phyloP scores from a whole-genome alignment of 768 basidiomycete species.

The Russula abietina region DNA sequence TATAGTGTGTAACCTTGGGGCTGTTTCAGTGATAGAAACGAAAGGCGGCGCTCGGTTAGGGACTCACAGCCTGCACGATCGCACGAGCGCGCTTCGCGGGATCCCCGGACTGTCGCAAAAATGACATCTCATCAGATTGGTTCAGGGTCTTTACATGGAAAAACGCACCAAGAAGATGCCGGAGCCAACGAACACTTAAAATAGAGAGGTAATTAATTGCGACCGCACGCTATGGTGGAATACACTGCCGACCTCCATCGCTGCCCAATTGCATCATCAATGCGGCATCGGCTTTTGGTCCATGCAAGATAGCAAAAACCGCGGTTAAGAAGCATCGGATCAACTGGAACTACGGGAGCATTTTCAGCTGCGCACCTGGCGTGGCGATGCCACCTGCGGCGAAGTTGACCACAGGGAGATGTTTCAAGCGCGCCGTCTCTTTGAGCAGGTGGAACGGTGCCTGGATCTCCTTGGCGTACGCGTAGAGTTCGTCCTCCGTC shows the following conservation, averaged over 20 bases:
- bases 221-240: constrained; percentile 4
- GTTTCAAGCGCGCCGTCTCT: constrained; percentile 89
- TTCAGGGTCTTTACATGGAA: neutral
- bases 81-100: constrained; percentile 91
- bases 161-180: constrained; percentile 85
- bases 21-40: constrained; percentile 17
- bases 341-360: constrained; percentile 1
- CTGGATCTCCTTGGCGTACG: constrained; percentile 85
- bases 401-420: constrained; percentile 94
- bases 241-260: constrained; percentile 69
- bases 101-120: constrained; percentile 64
- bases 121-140: neutral
- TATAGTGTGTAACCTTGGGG: constrained; percentile 82
- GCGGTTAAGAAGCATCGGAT: neutral
- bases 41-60: neutral
- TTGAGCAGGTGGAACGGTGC: constrained; percentile 95
- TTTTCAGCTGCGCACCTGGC: constrained; percentile 50
- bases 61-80: constrained; percentile 85
- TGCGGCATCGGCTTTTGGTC: constrained; percentile 77
- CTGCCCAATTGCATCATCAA: constrained; percentile 99
- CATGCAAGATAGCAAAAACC: constrained; percentile 22
- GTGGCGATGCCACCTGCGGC: constrained; percentile 93
- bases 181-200: constrained; percentile 90
- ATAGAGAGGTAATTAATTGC: neutral
- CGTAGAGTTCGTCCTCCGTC: constrained; percentile 93